Evolutionary conservation across 1,139 yeast species (phyloP), one percentile per base, ranked within the genome.

Genomic region (Groenewaldozyma sp.): DNA sequence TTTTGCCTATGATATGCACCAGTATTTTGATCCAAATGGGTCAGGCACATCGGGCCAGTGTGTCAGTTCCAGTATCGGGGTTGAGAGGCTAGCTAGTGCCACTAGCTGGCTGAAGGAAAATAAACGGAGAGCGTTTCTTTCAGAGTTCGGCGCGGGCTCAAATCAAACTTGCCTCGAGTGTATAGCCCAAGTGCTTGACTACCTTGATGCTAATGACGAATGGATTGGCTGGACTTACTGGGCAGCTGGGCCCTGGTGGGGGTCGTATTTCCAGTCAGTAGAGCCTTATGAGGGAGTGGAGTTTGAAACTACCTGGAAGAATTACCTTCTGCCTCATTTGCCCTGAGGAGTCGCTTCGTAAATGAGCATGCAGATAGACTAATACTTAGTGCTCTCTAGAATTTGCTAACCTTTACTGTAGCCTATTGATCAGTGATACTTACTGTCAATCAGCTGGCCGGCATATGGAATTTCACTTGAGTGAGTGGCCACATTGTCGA

Each of bases 171-270:
- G 40, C 24, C 9, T 16, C 10, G 27, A 17, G 6, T 32, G 36
- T 33, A n/a, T 37, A 17, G 27, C 19, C 21, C 26, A 20, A 20
- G 21, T 28, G 9, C 22, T 37, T 3, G 40, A 37, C 28, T 29
- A 32, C 22, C 24, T 37, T 20, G 36, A 32, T 14, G 26, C 16
- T 16, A 37, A 28, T 24, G 40, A 37, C 10, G 40, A 13, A 18
- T 37, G 40, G 40, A 26, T 33, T 7, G 40, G 40, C 3, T 37
- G 36, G 36, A 32, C 40, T 10, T 32, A 33, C 13, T 37, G 40
- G 40, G 35, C 36, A 13, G 40, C 40, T 19, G 40, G 40, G 4
- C 40, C 40, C 17, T 26, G 31, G 36, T 37, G 39, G 39, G 36
- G 36, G 3, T 21, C 19, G 18, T 37, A 37, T 27, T 17, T 31